These are phyloP conservation scores for Ophiostoma himal-ulmi DNA, from an alignment of 2,329 filamentous ascomycete genomes.

Conservation along the genomic window DNA sequence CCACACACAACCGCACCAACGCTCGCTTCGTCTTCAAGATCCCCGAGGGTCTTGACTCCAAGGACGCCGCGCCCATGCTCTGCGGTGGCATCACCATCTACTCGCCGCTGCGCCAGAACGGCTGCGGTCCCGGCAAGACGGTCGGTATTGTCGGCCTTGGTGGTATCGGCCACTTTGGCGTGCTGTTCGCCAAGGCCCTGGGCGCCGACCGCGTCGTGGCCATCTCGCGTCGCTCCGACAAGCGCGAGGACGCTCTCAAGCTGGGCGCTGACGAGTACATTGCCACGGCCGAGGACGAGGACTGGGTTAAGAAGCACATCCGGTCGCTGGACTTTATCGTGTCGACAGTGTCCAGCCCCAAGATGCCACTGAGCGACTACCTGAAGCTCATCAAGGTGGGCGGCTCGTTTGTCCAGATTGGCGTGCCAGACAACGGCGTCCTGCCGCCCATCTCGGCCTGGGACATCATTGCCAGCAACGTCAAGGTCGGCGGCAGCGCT, in stretches of 20 bases:
- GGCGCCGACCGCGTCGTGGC: slow-evolving; percentile 26
- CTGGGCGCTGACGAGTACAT: slow-evolving; percentile 27
- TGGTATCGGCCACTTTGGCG: slow-evolving; percentile 27
- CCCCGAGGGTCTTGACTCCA: slow-evolving; percentile 27
- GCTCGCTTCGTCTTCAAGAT: slow-evolving; percentile 38
- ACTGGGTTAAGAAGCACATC: slow-evolving; percentile 49
- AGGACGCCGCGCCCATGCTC: slow-evolving; percentile 28
- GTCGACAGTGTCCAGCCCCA: slow-evolving; percentile 45
- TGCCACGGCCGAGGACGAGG: slow-evolving; percentile 43
- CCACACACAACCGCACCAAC: slow-evolving; percentile 31
- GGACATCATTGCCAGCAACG: slow-evolving; percentile 51
- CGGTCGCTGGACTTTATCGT: slow-evolving; percentile 54
- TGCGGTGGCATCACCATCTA: slow-evolving; percentile 26
- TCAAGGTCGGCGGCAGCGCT: slow-evolving; percentile 43
- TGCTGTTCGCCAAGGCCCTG: slow-evolving; percentile 26
- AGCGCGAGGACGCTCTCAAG: slow-evolving; percentile 22
- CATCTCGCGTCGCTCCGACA: slow-evolving; percentile 24
- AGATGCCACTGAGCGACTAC: slow-evolving; percentile 60
- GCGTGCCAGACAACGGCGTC: slow-evolving; percentile 51
- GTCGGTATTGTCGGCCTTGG: slow-evolving; percentile 27
- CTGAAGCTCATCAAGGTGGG: slow-evolving; percentile 60
- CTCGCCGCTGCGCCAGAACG: slow-evolving; percentile 23
- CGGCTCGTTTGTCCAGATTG: slow-evolving; percentile 61
- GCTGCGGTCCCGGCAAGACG: slow-evolving; percentile 25
- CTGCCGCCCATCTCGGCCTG: slow-evolving; percentile 46